Evolutionary conservation across 1,139 yeast genomes (phyloP).

Genomic region (Hemisphaericaspora subhashii): DNA sequence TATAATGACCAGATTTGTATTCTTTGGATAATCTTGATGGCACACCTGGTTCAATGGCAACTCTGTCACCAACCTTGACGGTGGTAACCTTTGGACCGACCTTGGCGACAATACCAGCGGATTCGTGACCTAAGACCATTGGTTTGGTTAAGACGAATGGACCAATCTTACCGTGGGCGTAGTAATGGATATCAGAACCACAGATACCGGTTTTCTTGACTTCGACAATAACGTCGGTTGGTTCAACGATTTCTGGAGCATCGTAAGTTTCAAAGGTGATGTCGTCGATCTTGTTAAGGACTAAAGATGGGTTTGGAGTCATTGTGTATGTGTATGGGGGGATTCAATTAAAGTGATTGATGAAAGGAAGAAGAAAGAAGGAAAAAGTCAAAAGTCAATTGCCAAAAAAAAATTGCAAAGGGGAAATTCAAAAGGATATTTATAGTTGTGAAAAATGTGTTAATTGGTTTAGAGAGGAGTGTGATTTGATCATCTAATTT

Average conservation of each 20-base stretch:
- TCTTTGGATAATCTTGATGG: conserved; percentile 76
- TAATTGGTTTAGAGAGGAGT: background rate
- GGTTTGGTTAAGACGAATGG: conserved; percentile 61
- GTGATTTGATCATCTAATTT: background rate
- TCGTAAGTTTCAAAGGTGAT: conserved; percentile 67
- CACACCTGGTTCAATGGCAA: conserved; percentile 73
- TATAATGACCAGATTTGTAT: conserved; percentile 75
- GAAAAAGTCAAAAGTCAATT: background rate
- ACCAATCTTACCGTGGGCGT: conserved; percentile 77
- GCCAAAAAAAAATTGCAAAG: background rate
- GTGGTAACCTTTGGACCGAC: conserved; percentile 61
- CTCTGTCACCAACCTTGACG: conserved; percentile 73
- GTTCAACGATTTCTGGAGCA: conserved; percentile 59
- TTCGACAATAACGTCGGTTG: conserved; percentile 70
- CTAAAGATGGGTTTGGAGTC: conserved; percentile 62
- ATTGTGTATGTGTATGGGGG: conserved; percentile 11
- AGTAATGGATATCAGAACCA: conserved; percentile 86
- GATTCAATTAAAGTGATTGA: background rate
- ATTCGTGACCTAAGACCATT: conserved; percentile 77
- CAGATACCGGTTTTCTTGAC: conserved; percentile 82
- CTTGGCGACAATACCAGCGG: conserved; percentile 68
- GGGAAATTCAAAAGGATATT: conserved; percentile 1
- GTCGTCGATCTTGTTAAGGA: conserved; percentile 62
- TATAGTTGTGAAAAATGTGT: conserved; percentile 1
- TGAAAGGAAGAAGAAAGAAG: background rate